Conservation (phyloP, 306 rosid genomes). For the Vigna hirtella region DNA sequence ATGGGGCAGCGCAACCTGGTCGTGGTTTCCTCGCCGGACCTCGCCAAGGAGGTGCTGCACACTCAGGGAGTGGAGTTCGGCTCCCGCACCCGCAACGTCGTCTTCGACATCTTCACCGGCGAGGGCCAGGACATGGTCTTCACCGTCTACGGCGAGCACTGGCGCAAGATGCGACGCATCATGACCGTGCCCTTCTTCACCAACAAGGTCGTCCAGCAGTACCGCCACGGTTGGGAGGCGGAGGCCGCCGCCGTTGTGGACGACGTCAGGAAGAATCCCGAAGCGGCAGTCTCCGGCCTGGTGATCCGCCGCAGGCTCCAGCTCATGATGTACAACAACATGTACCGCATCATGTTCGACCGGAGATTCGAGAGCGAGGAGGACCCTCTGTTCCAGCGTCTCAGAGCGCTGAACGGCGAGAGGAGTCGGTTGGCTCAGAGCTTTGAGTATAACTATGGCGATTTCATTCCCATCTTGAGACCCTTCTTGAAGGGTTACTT, state of each 20-base stretch:
- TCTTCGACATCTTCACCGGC: constrained; percentile 89
- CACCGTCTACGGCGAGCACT: constrained; percentile 93
- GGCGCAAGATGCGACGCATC: constrained; percentile 92
- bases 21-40: constrained; percentile 80
- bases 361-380: constrained; percentile 78
- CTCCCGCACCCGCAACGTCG: constrained; percentile 85
- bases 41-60: constrained; percentile 87
- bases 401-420: constrained; percentile 75
- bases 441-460: constrained; percentile 89
- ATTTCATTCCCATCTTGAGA: constrained; percentile 86
- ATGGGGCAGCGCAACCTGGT: constrained; percentile 93
- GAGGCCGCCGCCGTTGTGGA: constrained; percentile 81
- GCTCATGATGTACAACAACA: constrained; percentile 91
- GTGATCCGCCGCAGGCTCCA: constrained; percentile 72
- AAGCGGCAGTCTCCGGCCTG: constrained; percentile 58
- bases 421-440: constrained; percentile 91
- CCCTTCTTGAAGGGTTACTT: constrained; percentile 83
- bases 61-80: constrained; percentile 95
- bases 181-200: constrained; percentile 97
- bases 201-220: constrained; percentile 91
- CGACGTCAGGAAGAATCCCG: constrained; percentile 62
- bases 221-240: constrained; percentile 74
- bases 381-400: constrained; percentile 65
- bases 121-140: constrained; percentile 95
- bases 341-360: constrained; percentile 91